Evolutionary conservation across 176 grass and related monocot species (phyloP), one percentile per base, ranked within the genome.

Genomic region (Musa troglodytarum): DNA sequence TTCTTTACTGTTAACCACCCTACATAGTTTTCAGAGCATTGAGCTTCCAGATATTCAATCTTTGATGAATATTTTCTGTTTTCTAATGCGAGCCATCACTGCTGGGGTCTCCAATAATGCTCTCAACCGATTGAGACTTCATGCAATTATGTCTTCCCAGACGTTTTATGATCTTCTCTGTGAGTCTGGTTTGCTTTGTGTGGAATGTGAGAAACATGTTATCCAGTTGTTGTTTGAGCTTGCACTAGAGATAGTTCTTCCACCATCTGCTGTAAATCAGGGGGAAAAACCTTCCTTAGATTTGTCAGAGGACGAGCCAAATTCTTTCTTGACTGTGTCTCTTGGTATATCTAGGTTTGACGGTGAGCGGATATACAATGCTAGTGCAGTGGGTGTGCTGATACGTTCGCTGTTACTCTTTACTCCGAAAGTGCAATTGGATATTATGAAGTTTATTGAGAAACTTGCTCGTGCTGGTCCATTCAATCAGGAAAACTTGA

Each of bases 401-500:
- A 89, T 99, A 76, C 86, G 76, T 58, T 92, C 88, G 50, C 86
- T 99, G 72, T 84, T 95, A 77, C 75, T 86, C 75, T 99, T 99
- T 84, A 95, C 86, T 10, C 96, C 96, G 57, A 99, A 94, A 95
- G 88, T 99, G 80, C 96, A 94, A 77, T 75, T 92, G 61, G 88
- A 92, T 74, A 82, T 95, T 28, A 79, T 99, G 73, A 89, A 74
- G 64, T 99, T 99, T 77, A 92, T 95, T 77, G 96, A 88, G 84
- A 94, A 86, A 55, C 84, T 99, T 76, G 91, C 96, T 74, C 83
- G 79, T 82, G 80, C 88, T 81, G 88, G 91, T 26, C 86, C 88
- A 66, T 99, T 89, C 76, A 99, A 99, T 85, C 91, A 92, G 79
- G 96, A 99, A 71, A 99, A 95, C 82, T 86, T 99, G 81, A 95